Base-by-base conservation (phyloP, 176 grass and related monocot species). In the Oryza glumipatula region DNA sequence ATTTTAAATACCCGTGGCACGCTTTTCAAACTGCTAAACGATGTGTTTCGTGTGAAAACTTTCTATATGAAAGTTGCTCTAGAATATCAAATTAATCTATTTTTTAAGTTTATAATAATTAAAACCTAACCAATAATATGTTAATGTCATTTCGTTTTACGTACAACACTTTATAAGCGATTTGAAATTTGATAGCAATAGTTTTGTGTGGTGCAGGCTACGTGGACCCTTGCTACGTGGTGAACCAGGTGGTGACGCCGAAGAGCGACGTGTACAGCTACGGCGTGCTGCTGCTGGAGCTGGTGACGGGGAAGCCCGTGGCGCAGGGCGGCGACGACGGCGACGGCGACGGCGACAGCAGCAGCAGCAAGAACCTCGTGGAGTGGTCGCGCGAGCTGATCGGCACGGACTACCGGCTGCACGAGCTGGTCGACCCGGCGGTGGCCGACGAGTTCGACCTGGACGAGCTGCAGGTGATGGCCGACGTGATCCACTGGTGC, bases 201-300 rank as follows among this genome's bases (percentile, higher is more conserved):
- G 1, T 41, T 56, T n/a, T 70, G 48, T 83, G 21, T 47, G 17
- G 69, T 74, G 73, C 83, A 98, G 95, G 91, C 47, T 91, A 95
- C 85, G 19, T 93, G 11, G 95, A 95, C 75, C 91, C 95, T 1
- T 91, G 92, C 73, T 98, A 90, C 45, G 80, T 78, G 73, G 83
- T 82, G 70, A 92, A 89, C 0, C 84, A 88, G 86, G 87, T 87
- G 79, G 47, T 95, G 74, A 95, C 84, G 32, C 17, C 86, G 68
- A 92, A 94, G 76, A 95, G 91, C 85, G 95, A 98, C 88, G 89
- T 98, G 1, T 98, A 98, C 87, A 88, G 91, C 77, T 98, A 90
- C n/a, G 95, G 95, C 11, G 87, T 93, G 61, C 83, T 98, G 30
- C 81, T 98, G 78, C 88, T 98, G 46, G 95, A 98, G 76, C 93